Percentiles rank a stretch among this genome's conserved stretches.
Evolutionary conservation across 2,329 filamentous ascomycete species (phyloP).

Genomic region (Claviceps arundinis): DNA sequence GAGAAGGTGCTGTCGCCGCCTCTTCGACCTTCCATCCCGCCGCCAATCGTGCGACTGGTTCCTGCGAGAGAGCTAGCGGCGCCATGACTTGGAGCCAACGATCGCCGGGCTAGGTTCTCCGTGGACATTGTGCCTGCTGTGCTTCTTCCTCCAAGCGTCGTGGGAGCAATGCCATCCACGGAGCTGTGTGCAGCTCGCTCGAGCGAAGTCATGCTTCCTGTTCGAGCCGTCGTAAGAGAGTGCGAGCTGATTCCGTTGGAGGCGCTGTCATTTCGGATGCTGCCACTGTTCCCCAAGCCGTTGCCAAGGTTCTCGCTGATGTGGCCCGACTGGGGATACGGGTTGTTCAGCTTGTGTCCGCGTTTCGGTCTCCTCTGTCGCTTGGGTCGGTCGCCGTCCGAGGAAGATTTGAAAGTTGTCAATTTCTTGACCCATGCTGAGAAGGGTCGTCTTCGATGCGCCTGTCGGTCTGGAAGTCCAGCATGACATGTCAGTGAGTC

Average conservation of each 20-base stretch:
- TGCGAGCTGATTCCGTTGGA: conserved; percentile 31
- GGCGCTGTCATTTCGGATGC: conserved; percentile 8
- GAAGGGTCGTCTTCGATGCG: conserved; percentile 69
- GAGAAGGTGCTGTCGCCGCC: conserved; percentile 69
- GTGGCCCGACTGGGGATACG: conserved; percentile 74
- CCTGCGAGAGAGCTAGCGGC: conserved; percentile 51
- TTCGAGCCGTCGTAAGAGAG: conserved; percentile 44
- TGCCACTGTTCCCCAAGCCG: conserved; percentile 11
- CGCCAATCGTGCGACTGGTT: conserved; percentile 57
- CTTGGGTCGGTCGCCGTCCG: conserved; percentile 38
- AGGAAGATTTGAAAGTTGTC: conserved; percentile 69
- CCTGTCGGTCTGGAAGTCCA: conserved; percentile 44
- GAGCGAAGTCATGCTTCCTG: conserved; percentile 39
- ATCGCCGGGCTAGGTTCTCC: conserved; percentile 62
- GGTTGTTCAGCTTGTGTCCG: conserved; percentile 62
- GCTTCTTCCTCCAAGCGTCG: conserved; percentile 55
- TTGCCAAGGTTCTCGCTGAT: conserved; percentile 20
- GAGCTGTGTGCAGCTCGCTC: conserved; percentile 49
- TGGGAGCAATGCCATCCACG: conserved; percentile 41
- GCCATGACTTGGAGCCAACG: conserved; percentile 60
- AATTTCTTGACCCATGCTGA: conserved; percentile 90
- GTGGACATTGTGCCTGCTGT: conserved; percentile 72
- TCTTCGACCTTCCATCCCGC: conserved; percentile 52
- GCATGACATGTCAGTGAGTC: not conserved
- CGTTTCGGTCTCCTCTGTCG: conserved; percentile 38